Percentiles rank a stretch among this genome's conserved stretches.
These are phyloP conservation scores for Neospermospora avenae DNA, from an alignment of 2,329 filamentous ascomycete species.

Conservation along the genomic window DNA sequence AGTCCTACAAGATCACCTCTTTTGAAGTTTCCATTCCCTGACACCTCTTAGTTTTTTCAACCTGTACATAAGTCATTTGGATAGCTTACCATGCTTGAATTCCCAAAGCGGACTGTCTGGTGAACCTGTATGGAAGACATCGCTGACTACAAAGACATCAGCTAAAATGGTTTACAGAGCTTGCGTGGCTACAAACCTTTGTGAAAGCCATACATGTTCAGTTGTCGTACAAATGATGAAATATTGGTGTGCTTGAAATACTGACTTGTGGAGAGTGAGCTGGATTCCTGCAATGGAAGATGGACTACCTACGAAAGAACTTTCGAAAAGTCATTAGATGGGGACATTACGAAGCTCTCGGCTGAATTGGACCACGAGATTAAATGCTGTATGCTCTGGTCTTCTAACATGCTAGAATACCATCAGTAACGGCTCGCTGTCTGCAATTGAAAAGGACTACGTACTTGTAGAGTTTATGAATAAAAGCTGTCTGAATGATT, in stretches of 20 bases:
- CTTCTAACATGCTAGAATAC: conserved; percentile 82
- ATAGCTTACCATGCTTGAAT: conserved; percentile 78
- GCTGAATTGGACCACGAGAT: conserved; percentile 94
- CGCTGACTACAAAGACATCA: conserved; percentile 65
- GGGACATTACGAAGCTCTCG: conserved; percentile 98
- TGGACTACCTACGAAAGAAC: conserved; percentile 78
- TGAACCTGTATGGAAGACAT: conserved; percentile 93
- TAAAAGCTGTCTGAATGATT: conserved; percentile 97
- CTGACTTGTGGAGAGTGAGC: conserved; percentile 56
- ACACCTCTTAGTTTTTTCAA: no score
- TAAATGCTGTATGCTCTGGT: conserved; percentile 85
- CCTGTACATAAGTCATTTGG: no score
- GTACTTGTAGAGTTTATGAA: conserved; percentile 98
- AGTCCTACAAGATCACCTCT: conserved; percentile 87
- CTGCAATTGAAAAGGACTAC: conserved; percentile 33
- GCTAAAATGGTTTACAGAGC: conserved; percentile 8
- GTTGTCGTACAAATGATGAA: conserved; percentile 93
- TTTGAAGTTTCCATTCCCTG: conserved; percentile 83
- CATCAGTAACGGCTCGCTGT: conserved; percentile 16
- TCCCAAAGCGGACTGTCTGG: conserved; percentile 96
- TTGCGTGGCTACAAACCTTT: conserved; percentile 63
- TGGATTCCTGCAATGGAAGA: not conserved
- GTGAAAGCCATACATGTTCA: conserved; percentile 99
- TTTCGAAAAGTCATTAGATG: conserved; percentile 95
- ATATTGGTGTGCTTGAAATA: conserved; percentile 99